Evolutionary conservation across 2,329 filamentous ascomycete genomes (phyloP), one percentile per base, ranked within the genome.

Genomic region (Fonsecaea pedrosoi): DNA sequence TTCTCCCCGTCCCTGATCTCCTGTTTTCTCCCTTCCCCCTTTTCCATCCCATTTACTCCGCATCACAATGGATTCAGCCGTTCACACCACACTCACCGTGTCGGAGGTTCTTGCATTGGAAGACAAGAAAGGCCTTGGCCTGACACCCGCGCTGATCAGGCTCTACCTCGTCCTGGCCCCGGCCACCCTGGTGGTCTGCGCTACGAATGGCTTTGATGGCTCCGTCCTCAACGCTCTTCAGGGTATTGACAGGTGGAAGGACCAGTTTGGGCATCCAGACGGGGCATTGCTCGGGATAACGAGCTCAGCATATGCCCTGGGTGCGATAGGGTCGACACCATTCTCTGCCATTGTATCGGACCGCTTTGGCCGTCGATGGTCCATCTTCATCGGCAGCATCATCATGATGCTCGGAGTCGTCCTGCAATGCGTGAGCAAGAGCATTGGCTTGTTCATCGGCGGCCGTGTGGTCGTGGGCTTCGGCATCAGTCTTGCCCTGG

Each of bases 401-500:
- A 74, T 84, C 66, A 82, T 83, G 78, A 73, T 82, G 67, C 56
- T 79, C 15, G 82, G 80, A 61, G 81, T 78, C 37, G 68, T 77
- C 9, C 66, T 76, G 35, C 73, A 75, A 58, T 69, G 67, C 9
- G 68, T 73, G n/a, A 67, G 72, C 10, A 68, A 65, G 34, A 75
- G 73, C 60, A 67, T 73, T 48, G 69, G 65, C 3, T 71, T 87
- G 81, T 88, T 86, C 71, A 82, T 87, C 72, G 84, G 80, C 15
- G 87, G 86, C 48, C 83, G 87, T 50, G 86, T 88, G 71, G 77
- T 89, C 55, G 82, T 89, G 34, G 89, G 89, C 66, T 90, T 91
- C 72, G 89, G 89, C 59, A 77, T 77, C 57, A 78, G 78, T 60
- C 77, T 83, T 67, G 77, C 80, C 7, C 73, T 76, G 18, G 74